These are phyloP conservation scores for Inga oerstediana DNA, from an alignment of 306 rosid genomes.

Conservation along the genomic window DNA sequence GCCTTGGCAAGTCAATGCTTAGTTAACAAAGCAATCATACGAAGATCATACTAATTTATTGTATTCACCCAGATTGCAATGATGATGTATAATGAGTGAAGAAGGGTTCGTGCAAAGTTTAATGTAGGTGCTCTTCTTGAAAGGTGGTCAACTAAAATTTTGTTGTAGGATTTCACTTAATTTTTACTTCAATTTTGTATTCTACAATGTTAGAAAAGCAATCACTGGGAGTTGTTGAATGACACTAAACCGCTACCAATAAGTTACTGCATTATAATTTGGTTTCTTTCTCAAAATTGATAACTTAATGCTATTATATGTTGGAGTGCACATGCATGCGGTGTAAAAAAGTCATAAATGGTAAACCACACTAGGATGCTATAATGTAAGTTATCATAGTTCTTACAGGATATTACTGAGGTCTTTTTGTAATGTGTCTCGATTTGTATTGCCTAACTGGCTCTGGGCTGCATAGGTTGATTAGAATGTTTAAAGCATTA, in stretches of 20 bases:
- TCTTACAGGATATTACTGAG: not conserved
- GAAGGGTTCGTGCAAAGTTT: conserved; percentile 69
- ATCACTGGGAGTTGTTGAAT: conserved; percentile 6
- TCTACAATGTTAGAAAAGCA: conserved; percentile 36
- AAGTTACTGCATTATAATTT: not conserved
- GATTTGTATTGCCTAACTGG: not conserved
- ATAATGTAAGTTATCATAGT: not conserved
- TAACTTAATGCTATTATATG: conserved; percentile 7
- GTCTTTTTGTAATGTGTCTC: not conserved
- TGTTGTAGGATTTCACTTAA: conserved; percentile 37
- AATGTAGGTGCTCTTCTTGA: conserved; percentile 60
- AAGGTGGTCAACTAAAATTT: conserved; percentile 61
- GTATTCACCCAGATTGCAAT: conserved; percentile 12
- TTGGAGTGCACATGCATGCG: conserved; percentile 6
- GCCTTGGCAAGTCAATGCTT: not conserved
- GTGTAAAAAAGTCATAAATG: conserved; percentile 1
- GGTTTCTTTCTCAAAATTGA: conserved; percentile 9
- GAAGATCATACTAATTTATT: conserved; percentile 4
- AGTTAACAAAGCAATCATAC: not conserved
- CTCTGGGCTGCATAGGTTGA: not conserved
- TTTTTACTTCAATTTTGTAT: conserved; percentile 33
- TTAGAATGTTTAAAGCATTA: conserved; percentile 2
- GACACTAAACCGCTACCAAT: conserved; percentile 5
- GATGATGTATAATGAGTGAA: conserved; percentile 66
- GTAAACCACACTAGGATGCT: not conserved